phyloP scores from a whole-genome alignment of 352 stramenopile species.

The Stramenopiles sp. region DNA sequence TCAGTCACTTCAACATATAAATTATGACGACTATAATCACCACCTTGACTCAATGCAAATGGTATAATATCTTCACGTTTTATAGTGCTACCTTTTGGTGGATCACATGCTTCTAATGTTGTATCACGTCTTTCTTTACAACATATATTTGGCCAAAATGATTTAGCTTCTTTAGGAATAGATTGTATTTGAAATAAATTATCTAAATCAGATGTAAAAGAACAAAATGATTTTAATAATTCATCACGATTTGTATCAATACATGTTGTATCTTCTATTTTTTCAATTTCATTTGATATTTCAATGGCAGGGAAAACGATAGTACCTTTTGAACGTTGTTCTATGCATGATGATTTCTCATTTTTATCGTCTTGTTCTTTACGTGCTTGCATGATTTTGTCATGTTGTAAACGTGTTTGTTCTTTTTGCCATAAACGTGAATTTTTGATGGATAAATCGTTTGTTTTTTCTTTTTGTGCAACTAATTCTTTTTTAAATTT shows the following conservation, averaged over 20 bases:
- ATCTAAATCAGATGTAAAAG: background rate
- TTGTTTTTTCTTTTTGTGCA: background rate
- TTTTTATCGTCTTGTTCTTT: background rate
- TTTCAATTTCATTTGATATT: background rate
- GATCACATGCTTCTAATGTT: background rate
- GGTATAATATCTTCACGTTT: background rate
- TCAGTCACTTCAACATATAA: background rate
- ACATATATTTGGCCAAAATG: background rate
- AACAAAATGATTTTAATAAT: background rate
- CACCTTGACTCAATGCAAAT: background rate
- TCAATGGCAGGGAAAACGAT: constrained; percentile 2
- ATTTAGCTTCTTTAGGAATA: background rate
- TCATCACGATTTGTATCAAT: constrained; percentile 3
- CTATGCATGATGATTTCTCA: background rate
- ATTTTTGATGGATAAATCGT: background rate
- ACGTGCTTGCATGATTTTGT: background rate
- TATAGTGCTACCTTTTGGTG: background rate
- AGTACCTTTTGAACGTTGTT: background rate
- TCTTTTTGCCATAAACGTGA: background rate
- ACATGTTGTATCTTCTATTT: background rate
- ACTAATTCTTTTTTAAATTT: too few relatives aligned
- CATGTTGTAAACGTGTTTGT: background rate
- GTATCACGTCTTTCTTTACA: background rate
- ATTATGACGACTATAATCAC: background rate
- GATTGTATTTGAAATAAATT: background rate